A percentile compares a stretch with the other conserved stretches of the same genome.
Evolutionary conservation across 2,329 filamentous ascomycete genomes (phyloP).

Genomic region (Hawksworthiomyces lignivorus): DNA sequence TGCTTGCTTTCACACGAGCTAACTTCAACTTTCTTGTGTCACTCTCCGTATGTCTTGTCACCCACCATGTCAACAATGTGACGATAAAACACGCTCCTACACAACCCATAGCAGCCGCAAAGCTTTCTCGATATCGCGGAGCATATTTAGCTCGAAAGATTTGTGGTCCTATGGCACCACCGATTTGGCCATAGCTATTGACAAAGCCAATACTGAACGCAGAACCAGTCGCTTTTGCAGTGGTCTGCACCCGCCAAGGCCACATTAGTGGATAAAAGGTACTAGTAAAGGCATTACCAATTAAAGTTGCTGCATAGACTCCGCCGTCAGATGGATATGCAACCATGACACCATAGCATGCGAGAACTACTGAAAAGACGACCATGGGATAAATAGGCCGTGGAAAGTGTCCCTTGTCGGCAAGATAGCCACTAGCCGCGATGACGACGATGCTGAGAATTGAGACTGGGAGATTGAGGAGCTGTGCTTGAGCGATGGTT

Average conservation of each 20-base stretch:
- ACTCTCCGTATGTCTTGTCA: slow-evolving; percentile 10
- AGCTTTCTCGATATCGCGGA: slow-evolving; percentile 10
- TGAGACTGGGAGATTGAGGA: slow-evolving; percentile 30
- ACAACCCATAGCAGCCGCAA: slow-evolving; percentile 11
- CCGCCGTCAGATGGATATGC: slow-evolving; percentile 17
- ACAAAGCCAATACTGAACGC: slow-evolving; percentile 14
- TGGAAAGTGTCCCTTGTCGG: slow-evolving; percentile 11
- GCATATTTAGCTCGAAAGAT: slow-evolving; percentile 13
- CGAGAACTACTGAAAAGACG: slow-evolving; percentile 7
- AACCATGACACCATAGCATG: slow-evolving; percentile 11
- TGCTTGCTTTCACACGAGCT: slow-evolving; percentile 7
- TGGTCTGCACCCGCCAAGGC: slow-evolving; percentile 14
- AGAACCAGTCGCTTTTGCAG: slow-evolving; percentile 9
- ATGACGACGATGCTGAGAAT: slow-evolving; percentile 10
- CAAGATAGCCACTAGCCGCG: slow-evolving; percentile 10
- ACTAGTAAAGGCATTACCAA: slow-evolving; percentile 34
- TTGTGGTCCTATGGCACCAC: slow-evolving; percentile 13
- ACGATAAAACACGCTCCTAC: slow-evolving; percentile 5
- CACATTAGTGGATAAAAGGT: slow-evolving; percentile 23
- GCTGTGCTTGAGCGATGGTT: slow-evolving; percentile 36
- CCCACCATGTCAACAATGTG: slow-evolving; percentile 11
- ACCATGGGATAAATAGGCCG: slow-evolving; percentile 9
- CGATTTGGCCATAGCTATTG: slow-evolving; percentile 16
- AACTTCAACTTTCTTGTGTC: slow-evolving; percentile 10
- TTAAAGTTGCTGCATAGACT: slow-evolving; percentile 34